Base-by-base conservation (phyloP, 2,329 filamentous ascomycete species). In the Canariomyces notabilis region DNA sequence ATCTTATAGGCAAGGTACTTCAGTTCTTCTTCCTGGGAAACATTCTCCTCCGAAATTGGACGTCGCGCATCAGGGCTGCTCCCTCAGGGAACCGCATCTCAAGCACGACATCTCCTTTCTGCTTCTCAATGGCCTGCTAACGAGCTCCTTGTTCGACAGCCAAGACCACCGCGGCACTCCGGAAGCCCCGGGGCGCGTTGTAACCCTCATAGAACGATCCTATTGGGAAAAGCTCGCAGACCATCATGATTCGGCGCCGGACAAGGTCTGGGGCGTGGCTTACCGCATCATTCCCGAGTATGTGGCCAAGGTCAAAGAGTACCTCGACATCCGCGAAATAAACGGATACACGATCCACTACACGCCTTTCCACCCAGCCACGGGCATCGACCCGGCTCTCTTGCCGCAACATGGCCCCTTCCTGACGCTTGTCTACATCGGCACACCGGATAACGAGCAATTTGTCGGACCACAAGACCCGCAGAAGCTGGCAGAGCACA, bases 311-410 rank as follows among this genome's bases (percentile, higher is more conserved):
- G 91, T 96, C 4, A 84, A 87, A 57, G 77, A 68, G 48, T 96
- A 96, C 64, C 86, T 98, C 38, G 90, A 97, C 66, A 91, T 96
- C 55, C 84, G 93, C 37, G 93, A 98, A 68, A 95, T 97, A 62
- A 95, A 97, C 69, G 93, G 93, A 20, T 98, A 98, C 68, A 87
- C 83, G 44, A 94, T 95, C 56, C 90, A 96, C 67, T 88, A 89
- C 66, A 88, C 89, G 21, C 81, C 85, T 0, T 96, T 97, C 65
- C 74, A 90, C 58, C 82, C 84, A 6, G 74, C 78, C 4, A 53
- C 65, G 36, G 52, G 52, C 18, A 44, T 57, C 14, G 57, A 58
- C 15, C 51, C 56, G 21, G 18, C 58, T 19, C 23, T 42, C 5
- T 35, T 48, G 41, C 54, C 26, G 45, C 52, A 59, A 67, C n/a